phyloP scores from a whole-genome alignment of 1,284 basidiomycete genomes.

The Sporisorium iseilematis-ciliati region DNA sequence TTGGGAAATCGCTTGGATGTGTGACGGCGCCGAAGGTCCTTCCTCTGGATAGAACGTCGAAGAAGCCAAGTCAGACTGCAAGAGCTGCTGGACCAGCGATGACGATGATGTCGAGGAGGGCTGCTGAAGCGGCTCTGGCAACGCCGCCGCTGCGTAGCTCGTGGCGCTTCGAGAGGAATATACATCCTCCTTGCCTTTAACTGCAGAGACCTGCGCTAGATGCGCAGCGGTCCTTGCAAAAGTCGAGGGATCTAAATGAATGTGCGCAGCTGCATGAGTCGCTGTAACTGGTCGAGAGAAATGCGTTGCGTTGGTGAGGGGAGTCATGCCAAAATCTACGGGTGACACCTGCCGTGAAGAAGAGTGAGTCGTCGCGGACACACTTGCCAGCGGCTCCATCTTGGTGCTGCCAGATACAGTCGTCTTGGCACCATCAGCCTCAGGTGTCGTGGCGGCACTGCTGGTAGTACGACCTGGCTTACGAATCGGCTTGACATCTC shows the following conservation, averaged over 20 bases:
- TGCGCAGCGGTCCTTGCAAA: not conserved
- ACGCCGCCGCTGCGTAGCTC: not conserved
- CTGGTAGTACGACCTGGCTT: constrained; percentile 6
- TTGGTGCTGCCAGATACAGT: constrained; percentile 8
- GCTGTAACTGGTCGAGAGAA: constrained; percentile 18
- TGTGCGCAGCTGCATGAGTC: constrained; percentile 1
- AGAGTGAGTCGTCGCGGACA: not conserved
- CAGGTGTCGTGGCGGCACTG: constrained; percentile 27
- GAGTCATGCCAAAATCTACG: constrained; percentile 6
- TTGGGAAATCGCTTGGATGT: not conserved
- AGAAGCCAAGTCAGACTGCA: constrained; percentile 4
- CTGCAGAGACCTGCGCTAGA: not conserved
- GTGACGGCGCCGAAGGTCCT: not conserved
- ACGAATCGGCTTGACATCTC: constrained; percentile 25
- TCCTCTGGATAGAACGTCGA: constrained; percentile 9
- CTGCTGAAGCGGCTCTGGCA: not conserved
- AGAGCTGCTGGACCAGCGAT: constrained; percentile 1
- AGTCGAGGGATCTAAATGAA: constrained; percentile 1
- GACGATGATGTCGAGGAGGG: not conserved
- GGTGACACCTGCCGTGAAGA: constrained; percentile 7
- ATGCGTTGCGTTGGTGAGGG: constrained; percentile 7
- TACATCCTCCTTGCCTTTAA: not conserved
- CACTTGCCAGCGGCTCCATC: constrained; percentile 11
- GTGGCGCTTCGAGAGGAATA: not conserved
- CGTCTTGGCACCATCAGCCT: constrained; percentile 12